Conservation (phyloP, 2,329 filamentous ascomycete species). For the Fusarium proliferatum region DNA sequence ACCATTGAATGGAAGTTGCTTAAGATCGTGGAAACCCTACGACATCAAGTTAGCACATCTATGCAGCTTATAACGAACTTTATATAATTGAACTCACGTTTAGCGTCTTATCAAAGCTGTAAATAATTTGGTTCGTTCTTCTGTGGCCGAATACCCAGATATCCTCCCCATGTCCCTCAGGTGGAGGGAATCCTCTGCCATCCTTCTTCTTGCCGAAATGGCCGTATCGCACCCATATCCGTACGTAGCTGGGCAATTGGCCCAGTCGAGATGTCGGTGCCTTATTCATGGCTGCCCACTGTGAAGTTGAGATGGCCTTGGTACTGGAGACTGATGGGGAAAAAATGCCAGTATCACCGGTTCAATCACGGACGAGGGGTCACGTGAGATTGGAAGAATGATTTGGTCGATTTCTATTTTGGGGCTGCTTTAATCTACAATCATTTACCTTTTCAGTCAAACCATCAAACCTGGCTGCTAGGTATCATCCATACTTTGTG, state of each 20-base stretch:
- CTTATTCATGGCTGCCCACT: constrained; percentile 52
- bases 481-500: not conserved
- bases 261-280: constrained; percentile 50
- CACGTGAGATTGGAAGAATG: constrained; percentile 29
- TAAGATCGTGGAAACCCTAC: constrained; percentile 58
- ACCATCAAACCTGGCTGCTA: not conserved
- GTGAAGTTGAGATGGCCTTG: constrained; percentile 36
- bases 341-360: constrained; percentile 36
- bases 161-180: constrained; percentile 64
- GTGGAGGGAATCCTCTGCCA: constrained; percentile 42
- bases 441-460: not conserved
- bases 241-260: constrained; percentile 57
- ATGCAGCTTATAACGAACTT: not conserved
- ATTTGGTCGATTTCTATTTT: not conserved
- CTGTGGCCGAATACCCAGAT: constrained; percentile 68
- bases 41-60: not conserved
- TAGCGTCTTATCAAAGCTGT: constrained; percentile 59
- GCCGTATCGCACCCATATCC: constrained; percentile 56
- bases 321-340: constrained; percentile 27
- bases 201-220: constrained; percentile 41
- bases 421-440: not conserved
- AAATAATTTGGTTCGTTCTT: constrained; percentile 62
- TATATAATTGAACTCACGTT: constrained; percentile 53
- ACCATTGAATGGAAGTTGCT: constrained; percentile 73
- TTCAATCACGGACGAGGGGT: constrained; percentile 33